A percentile compares a stretch with the other conserved stretches of the same genome.
Conservation (phyloP, 352 stramenopile genomes). For the Globisporangium irregulare region DNA sequence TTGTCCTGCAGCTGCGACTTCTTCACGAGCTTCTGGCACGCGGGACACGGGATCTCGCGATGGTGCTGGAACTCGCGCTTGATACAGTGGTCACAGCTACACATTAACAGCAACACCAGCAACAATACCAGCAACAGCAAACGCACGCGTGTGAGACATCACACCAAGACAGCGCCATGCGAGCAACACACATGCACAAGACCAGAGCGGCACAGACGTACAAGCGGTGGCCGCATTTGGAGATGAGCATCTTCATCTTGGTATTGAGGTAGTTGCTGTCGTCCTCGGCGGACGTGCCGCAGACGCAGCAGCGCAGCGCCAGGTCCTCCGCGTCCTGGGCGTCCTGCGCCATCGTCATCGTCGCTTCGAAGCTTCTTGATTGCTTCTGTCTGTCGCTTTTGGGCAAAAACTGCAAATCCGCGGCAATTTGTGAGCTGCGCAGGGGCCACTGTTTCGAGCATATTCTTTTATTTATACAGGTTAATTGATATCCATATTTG, state of each 20-base stretch:
- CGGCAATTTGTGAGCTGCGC: neutral
- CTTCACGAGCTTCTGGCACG: conserved; percentile 83
- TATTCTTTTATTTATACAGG: conserved; percentile 2
- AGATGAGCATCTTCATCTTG: conserved; percentile 92
- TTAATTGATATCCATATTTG: no score
- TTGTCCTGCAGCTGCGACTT: conserved; percentile 89
- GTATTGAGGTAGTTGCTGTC: conserved; percentile 89
- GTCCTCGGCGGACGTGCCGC: conserved; percentile 79
- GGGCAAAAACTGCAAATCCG: conserved; percentile 1
- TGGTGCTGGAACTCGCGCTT: conserved; percentile 88
- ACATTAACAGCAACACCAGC: neutral
- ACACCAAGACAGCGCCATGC: neutral
- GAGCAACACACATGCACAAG: neutral
- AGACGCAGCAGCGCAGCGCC: conserved; percentile 85
- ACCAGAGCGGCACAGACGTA: conserved; percentile 31
- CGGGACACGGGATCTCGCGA: conserved; percentile 79
- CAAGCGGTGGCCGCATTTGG: conserved; percentile 88
- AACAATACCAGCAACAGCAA: neutral
- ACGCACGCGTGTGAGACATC: neutral
- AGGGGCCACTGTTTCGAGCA: conserved; percentile 4
- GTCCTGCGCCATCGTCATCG: conserved; percentile 27
- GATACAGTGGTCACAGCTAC: conserved; percentile 82
- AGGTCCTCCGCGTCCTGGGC: conserved; percentile 62
- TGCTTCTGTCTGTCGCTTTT: neutral
- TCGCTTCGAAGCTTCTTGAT: neutral